These are phyloP conservation scores for Croton laevigatus DNA, from an alignment of 441 rosid species.

Conservation along the genomic window DNA sequence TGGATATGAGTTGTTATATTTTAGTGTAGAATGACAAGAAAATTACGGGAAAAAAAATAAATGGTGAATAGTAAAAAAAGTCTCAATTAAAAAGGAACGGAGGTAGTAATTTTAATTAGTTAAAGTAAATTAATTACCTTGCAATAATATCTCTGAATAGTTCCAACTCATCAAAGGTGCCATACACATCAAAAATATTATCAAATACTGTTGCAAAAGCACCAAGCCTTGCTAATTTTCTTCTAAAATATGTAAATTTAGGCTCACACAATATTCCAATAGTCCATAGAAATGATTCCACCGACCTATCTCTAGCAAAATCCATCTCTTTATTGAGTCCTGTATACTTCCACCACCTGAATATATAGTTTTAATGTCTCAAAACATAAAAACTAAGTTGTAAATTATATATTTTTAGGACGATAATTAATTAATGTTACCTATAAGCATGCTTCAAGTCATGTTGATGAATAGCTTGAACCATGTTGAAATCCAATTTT, in stretches of 20 bases:
- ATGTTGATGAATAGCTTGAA: conserved; percentile 28
- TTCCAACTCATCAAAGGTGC: conserved; percentile 20
- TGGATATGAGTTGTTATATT: no score
- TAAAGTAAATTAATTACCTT: conserved; percentile 1
- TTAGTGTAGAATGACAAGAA: no score
- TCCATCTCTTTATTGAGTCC: conserved; percentile 9
- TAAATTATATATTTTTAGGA: no score
- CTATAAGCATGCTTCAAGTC: conserved; percentile 28
- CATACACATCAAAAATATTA: conserved; percentile 22
- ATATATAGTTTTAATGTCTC: not conserved
- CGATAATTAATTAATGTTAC: no score
- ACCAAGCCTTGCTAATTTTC: not conserved
- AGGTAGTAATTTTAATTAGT: no score
- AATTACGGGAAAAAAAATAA: no score
- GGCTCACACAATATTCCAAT: conserved; percentile 15
- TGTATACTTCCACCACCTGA: conserved; percentile 24
- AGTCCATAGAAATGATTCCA: conserved; percentile 20
- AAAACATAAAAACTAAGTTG: no score
- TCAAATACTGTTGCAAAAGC: conserved; percentile 15
- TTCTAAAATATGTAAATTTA: conserved; percentile 12
- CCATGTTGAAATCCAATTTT: no score
- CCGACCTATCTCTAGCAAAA: conserved; percentile 19
- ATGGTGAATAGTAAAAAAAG: no score
- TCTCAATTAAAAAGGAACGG: no score
- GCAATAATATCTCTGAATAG: conserved; percentile 12